Percentiles rank a stretch among this genome's conserved stretches.
phyloP scores from a whole-genome alignment of 208 protist genomes.

The Trypanosoma mega region DNA sequence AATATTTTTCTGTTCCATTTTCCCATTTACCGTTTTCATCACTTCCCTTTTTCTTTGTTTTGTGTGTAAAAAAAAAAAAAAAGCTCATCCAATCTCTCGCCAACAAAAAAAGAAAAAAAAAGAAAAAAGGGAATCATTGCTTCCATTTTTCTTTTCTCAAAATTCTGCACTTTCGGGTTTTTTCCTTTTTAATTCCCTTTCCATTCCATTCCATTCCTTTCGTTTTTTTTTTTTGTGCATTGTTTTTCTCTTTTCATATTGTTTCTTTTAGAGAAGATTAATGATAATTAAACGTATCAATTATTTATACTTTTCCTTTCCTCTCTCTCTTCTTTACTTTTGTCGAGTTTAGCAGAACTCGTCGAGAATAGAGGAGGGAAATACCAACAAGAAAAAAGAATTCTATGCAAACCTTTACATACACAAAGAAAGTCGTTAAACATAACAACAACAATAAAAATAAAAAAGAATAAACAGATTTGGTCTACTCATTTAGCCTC shows the following conservation, averaged over 20 bases:
- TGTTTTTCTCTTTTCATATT: neutral
- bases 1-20: too few species aligned
- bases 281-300: too few species aligned
- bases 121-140: neutral
- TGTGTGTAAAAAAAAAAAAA: neutral
- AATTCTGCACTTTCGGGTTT: neutral
- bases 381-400: too few species aligned
- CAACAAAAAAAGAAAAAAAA: slow-evolving; percentile 11
- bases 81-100: neutral
- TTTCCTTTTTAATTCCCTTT: neutral
- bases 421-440: slow-evolving; percentile 4
- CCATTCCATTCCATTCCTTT: neutral
- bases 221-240: neutral
- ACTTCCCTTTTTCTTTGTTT: neutral
- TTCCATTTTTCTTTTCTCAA: neutral
- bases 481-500: too few species aligned
- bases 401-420: neutral
- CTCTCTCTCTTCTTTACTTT: neutral
- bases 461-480: slow-evolving; percentile 15
- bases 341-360: too few species aligned
- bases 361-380: too few species aligned
- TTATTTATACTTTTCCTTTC: too few species aligned
- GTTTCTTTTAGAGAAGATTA: neutral
- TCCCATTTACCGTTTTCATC: too few species aligned
- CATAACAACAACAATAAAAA: slow-evolving; percentile 21